Evolutionary conservation across 495 filamentous ascomycete species (phyloP).

Genomic region (Margaritispora aquatica): DNA sequence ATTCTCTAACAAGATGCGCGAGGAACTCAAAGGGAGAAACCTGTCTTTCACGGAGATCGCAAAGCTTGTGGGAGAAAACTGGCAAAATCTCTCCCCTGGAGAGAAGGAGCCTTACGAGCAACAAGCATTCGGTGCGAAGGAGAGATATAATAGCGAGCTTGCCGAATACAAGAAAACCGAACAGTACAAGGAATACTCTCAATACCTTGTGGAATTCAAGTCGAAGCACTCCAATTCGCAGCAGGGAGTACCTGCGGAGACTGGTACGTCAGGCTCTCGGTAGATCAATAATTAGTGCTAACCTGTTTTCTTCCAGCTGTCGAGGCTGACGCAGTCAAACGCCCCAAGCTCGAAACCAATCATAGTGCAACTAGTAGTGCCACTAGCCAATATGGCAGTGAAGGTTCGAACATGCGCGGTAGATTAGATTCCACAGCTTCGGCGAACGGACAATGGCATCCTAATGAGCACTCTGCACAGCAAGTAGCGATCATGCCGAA

Average conservation of each 20-base stretch:
- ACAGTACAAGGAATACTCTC: slow-evolving; percentile 50
- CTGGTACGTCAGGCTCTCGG: not conserved
- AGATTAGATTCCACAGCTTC: slow-evolving; percentile 17
- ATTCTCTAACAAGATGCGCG: slow-evolving; percentile 75
- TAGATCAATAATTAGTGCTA: not conserved
- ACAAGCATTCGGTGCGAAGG: slow-evolving; percentile 62
- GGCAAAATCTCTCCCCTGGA: slow-evolving; percentile 59
- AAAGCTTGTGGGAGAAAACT: slow-evolving; percentile 72
- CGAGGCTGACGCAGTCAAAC: slow-evolving; percentile 19
- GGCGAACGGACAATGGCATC: slow-evolving; percentile 10
- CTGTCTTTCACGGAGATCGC: slow-evolving; percentile 77
- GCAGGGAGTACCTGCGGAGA: slow-evolving; percentile 26
- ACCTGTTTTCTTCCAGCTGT: slow-evolving; percentile 9
- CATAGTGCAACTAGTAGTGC: slow-evolving; percentile 15
- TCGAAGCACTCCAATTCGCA: slow-evolving; percentile 48
- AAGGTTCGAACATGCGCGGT: slow-evolving; percentile 6
- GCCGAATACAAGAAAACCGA: slow-evolving; percentile 67
- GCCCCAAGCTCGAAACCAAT: slow-evolving; percentile 24
- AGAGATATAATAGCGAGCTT: slow-evolving; percentile 60
- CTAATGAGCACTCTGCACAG: slow-evolving; percentile 3
- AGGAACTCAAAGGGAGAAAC: slow-evolving; percentile 64
- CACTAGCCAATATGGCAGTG: slow-evolving; percentile 11
- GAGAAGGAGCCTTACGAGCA: slow-evolving; percentile 66
- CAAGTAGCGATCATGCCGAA: slow-evolving; percentile 5
- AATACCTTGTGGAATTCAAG: slow-evolving; percentile 71